Conservation (phyloP, 2,329 filamentous ascomycete species). For the Paecilomyces variotii region DNA sequence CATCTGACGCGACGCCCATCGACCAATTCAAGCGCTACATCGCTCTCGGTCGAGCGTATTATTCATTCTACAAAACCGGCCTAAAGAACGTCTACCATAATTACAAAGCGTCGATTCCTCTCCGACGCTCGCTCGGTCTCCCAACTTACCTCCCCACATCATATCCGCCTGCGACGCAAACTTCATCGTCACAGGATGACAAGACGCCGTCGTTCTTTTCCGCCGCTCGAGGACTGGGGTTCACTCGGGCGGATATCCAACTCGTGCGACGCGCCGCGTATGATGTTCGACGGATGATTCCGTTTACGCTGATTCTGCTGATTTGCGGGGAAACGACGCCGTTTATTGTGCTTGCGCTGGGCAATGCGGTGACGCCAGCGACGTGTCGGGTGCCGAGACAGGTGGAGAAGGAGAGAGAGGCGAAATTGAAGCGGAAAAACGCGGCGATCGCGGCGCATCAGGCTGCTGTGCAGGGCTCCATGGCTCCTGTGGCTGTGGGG, state of each 20-base stretch:
- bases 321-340: conserved; percentile 83
- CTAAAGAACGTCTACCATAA: conserved; percentile 68
- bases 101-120: conserved; percentile 30
- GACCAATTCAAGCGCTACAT: conserved; percentile 24
- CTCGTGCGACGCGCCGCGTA: conserved; percentile 59
- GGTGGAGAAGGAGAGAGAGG: conserved; percentile 47
- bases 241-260: conserved; percentile 63
- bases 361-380: conserved; percentile 62
- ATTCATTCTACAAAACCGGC: conserved; percentile 80
- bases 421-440: conserved; percentile 40
- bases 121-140: conserved; percentile 23
- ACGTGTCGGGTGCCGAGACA: conserved; percentile 79
- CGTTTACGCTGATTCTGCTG: conserved; percentile 68
- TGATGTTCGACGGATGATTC: conserved; percentile 68
- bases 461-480: conserved; percentile 8
- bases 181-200: background rate
- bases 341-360: conserved; percentile 63
- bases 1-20: conserved; percentile 34
- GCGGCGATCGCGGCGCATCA: conserved; percentile 18
- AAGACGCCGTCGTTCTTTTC: conserved; percentile 6
- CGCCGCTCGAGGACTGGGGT: conserved; percentile 8
- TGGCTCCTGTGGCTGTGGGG: conserved; percentile 9
- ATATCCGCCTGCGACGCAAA: conserved; percentile 10
- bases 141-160: conserved; percentile 26
- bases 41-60: conserved; percentile 63